phyloP scores from a whole-genome alignment of 352 stramenopile species.

The Paralagenidium karlingii region DNA sequence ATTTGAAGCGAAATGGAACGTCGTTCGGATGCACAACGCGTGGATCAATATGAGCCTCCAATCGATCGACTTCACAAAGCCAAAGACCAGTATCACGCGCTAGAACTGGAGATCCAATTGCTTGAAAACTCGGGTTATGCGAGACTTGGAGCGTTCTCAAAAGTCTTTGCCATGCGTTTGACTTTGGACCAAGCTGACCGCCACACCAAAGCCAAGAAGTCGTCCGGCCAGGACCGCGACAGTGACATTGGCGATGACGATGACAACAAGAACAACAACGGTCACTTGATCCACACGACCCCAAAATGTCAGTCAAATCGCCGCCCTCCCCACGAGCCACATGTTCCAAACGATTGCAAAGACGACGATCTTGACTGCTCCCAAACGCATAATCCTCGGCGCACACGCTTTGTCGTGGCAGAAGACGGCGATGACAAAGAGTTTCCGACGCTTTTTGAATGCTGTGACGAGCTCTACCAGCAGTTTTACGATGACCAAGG shows the following conservation, averaged over 20 bases:
- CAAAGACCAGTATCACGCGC: slow-evolving; percentile 8
- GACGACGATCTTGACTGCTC: background rate
- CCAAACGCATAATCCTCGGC: background rate
- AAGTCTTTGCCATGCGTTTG: too few relatives aligned
- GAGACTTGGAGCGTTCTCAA: slow-evolving; percentile 41
- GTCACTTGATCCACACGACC: too few relatives aligned
- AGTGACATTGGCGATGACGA: slow-evolving; percentile 6
- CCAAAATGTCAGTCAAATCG: too few relatives aligned
- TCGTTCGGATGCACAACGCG: too few relatives aligned
- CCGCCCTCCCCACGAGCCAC: too few relatives aligned
- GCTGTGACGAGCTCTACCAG: slow-evolving; percentile 36
- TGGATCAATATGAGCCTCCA: slow-evolving; percentile 15
- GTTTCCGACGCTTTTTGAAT: slow-evolving; percentile 10
- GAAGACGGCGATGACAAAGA: background rate
- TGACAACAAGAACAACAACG: too few relatives aligned
- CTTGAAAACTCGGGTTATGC: slow-evolving; percentile 49
- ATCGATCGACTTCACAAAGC: slow-evolving; percentile 11
- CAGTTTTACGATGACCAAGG: slow-evolving; percentile 50
- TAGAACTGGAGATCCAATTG: slow-evolving; percentile 41
- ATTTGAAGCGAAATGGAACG: too few relatives aligned
- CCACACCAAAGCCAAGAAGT: too few relatives aligned
- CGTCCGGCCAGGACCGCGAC: too few relatives aligned
- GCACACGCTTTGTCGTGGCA: too few relatives aligned
- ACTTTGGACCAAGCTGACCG: too few relatives aligned
- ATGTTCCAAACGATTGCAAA: slow-evolving; percentile 3